Evolutionary conservation across 176 grass and related monocot species (phyloP).

Genomic region (Zea mays): Zm-B73-REFERENCE-NAM-5.0 NC_050096.1:64150001-64150500

Average conservation of each 20-base stretch:
- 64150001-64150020: constrained; percentile 19
- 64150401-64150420: no score
- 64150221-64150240: constrained; percentile 26
- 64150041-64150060: constrained; percentile 24
- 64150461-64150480: no score
- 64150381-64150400: not conserved
- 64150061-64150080: constrained; percentile 45
- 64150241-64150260: not conserved
- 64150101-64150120: constrained; percentile 29
- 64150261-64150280: no score
- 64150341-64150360: not conserved
- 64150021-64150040: constrained; percentile 41
- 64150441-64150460: no score
- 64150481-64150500: not conserved
- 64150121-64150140: constrained; percentile 25
- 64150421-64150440: no score
- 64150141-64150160: constrained; percentile 17
- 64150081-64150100: constrained; percentile 38
- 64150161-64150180: constrained; percentile 40
- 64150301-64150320: not conserved
- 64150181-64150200: constrained; percentile 28
- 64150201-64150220: constrained; percentile 43
- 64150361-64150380: not conserved
- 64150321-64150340: not conserved
- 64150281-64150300: not conserved